Percentiles rank a stretch among this genome's conserved stretches.
phyloP scores from a whole-genome alignment of 1,284 basidiomycete species.

The Melampsora americana region DNA sequence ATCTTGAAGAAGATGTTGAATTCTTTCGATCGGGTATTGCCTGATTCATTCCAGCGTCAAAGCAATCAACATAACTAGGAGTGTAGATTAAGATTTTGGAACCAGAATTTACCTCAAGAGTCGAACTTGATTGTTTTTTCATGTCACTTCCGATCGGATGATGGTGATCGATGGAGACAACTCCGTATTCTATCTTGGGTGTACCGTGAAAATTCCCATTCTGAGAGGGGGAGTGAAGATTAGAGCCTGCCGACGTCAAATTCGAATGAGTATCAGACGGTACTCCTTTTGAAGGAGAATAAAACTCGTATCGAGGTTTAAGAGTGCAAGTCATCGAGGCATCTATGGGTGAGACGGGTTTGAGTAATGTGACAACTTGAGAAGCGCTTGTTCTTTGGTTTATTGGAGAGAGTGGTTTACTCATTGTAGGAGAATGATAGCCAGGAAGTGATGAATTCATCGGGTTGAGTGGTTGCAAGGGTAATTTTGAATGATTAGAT shows the following conservation, averaged over 20 bases:
- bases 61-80: neutral
- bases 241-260: neutral
- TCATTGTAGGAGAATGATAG: conserved; percentile 6
- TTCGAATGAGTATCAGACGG: neutral
- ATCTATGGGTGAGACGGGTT: neutral
- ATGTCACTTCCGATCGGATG: neutral
- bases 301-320: neutral
- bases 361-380: neutral
- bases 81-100: neutral
- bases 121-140: neutral
- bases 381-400: conserved; percentile 2
- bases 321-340: neutral
- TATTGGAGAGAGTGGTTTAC: conserved; percentile 8
- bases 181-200: neutral
- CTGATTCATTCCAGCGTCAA: neutral
- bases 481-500: neutral
- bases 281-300: neutral
- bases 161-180: neutral
- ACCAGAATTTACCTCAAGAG: neutral
- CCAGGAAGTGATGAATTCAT: conserved; percentile 5
- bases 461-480: neutral
- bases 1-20: conserved; percentile 22
- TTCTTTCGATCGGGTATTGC: conserved; percentile 4
- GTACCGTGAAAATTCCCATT: neutral
- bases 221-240: neutral